These are phyloP conservation scores for Corymbia citriodora DNA, from an alignment of 441 rosid species.

Conservation along the genomic window DNA sequence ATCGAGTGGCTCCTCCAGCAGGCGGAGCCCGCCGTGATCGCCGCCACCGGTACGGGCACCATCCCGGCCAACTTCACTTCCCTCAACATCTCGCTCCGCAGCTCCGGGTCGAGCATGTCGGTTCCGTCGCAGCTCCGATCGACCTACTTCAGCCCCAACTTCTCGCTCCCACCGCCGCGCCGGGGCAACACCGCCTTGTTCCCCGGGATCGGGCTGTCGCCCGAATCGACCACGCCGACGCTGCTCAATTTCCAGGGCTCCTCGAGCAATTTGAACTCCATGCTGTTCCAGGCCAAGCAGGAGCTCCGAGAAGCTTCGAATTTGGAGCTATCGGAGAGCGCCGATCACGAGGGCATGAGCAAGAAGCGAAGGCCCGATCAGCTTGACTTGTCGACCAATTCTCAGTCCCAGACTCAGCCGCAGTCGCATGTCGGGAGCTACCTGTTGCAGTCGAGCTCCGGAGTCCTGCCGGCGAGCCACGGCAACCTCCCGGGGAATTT, in stretches of 20 bases:
- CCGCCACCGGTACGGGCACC: slow-evolving; percentile 95
- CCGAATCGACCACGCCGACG: slow-evolving; percentile 42
- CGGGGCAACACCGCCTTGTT: slow-evolving; percentile 29
- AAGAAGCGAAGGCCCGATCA: slow-evolving; percentile 44
- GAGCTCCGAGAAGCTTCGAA: slow-evolving; percentile 38
- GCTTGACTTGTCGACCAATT: slow-evolving; percentile 28
- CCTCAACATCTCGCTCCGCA: slow-evolving; percentile 82
- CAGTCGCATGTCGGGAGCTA: slow-evolving; percentile 54
- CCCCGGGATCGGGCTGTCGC: slow-evolving; percentile 54
- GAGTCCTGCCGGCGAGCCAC: slow-evolving; percentile 42
- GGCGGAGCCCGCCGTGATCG: slow-evolving; percentile 87
- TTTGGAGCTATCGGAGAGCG: slow-evolving; percentile 36
- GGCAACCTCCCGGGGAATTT: slow-evolving; percentile 49
- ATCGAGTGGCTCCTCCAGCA: slow-evolving; percentile 94
- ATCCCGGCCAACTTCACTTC: slow-evolving; percentile 96
- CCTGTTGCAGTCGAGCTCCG: slow-evolving; percentile 45
- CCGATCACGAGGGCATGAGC: slow-evolving; percentile 29
- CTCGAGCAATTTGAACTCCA: slow-evolving; percentile 35
- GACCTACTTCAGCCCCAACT: slow-evolving; percentile 50
- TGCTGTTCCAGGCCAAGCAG: slow-evolving; percentile 58
- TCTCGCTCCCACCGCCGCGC: slow-evolving; percentile 43
- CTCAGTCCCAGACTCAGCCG: background rate
- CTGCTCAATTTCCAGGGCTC: slow-evolving; percentile 57
- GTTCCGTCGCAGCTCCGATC: slow-evolving; percentile 75
- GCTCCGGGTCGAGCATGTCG: slow-evolving; percentile 89